A percentile compares a stretch with the other conserved stretches of the same genome.
Evolutionary conservation across 345 rosid genomes (phyloP).

Genomic region (Eucalyptus pauciflora): DNA sequence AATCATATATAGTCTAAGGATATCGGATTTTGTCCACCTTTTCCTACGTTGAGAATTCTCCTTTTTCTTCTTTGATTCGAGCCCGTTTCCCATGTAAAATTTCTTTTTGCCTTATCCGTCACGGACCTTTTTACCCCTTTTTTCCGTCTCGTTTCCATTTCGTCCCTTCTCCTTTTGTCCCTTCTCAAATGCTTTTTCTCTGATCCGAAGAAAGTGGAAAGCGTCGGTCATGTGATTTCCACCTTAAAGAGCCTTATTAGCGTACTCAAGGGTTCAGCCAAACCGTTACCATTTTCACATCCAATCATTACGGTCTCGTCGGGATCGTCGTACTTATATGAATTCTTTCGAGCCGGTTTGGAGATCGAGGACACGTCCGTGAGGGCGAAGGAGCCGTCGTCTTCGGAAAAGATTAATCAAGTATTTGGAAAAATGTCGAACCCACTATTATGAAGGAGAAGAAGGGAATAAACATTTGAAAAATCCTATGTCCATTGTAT

Average conservation of each 20-base stretch:
- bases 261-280: not conserved
- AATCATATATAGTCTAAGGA: not conserved
- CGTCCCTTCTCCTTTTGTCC: not conserved
- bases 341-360: not conserved
- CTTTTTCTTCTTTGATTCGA: not conserved
- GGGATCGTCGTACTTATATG: not conserved
- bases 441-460: not conserved
- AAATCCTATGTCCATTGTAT: accelerated
- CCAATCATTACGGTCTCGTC: not conserved
- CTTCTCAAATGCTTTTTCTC: not conserved
- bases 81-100: not conserved
- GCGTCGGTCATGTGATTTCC: not conserved
- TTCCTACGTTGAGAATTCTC: not conserved
- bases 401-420: not conserved
- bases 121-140: not conserved
- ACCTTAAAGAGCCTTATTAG: not conserved
- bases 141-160: not conserved
- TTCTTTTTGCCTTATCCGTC: not conserved
- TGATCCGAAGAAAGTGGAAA: not conserved
- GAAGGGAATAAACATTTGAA: not conserved
- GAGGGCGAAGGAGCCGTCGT: not conserved
- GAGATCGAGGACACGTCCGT: not conserved
- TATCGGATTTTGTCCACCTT: not conserved
- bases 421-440: not conserved
- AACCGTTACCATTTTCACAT: not conserved